Percentiles rank a stretch among this genome's conserved stretches.
Conservation (phyloP, 306 rosid species). For the Prinsepia uniflora region DNA sequence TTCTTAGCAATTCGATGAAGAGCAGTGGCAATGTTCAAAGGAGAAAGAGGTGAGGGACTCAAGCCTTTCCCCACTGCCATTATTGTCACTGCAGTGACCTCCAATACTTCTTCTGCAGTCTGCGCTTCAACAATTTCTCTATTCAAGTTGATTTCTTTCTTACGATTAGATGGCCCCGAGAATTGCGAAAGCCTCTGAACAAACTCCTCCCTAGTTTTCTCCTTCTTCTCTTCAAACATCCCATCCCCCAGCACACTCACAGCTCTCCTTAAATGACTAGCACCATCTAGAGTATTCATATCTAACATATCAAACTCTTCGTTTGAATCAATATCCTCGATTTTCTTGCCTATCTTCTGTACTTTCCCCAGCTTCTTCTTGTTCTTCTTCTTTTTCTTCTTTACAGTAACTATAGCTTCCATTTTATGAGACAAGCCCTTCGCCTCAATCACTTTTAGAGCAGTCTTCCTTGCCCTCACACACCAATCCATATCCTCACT, state of each 20-base stretch:
- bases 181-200: constrained; percentile 62
- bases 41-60: constrained; percentile 88
- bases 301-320: constrained; percentile 35
- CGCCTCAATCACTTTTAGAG: constrained; percentile 58
- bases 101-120: constrained; percentile 80
- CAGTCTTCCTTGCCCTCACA: constrained; percentile 65
- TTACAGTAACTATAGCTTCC: constrained; percentile 52
- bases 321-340: constrained; percentile 32
- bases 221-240: constrained; percentile 56
- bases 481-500: constrained; percentile 86
- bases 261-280: constrained; percentile 39
- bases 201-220: constrained; percentile 55
- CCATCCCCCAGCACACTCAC: constrained; percentile 57
- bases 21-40: constrained; percentile 85
- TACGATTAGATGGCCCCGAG: constrained; percentile 76
- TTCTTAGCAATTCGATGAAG: constrained; percentile 94
- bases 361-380: constrained; percentile 44
- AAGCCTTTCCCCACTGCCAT: constrained; percentile 81
- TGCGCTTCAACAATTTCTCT: constrained; percentile 64
- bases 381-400: constrained; percentile 52
- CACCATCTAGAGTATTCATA: constrained; percentile 24
- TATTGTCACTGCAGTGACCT: constrained; percentile 61
- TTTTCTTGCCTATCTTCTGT: constrained; percentile 38
- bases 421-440: constrained; percentile 52
- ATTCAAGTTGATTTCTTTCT: constrained; percentile 75